Conservation (phyloP, 495 filamentous ascomycete species). For the Podospora appendiculata region DNA sequence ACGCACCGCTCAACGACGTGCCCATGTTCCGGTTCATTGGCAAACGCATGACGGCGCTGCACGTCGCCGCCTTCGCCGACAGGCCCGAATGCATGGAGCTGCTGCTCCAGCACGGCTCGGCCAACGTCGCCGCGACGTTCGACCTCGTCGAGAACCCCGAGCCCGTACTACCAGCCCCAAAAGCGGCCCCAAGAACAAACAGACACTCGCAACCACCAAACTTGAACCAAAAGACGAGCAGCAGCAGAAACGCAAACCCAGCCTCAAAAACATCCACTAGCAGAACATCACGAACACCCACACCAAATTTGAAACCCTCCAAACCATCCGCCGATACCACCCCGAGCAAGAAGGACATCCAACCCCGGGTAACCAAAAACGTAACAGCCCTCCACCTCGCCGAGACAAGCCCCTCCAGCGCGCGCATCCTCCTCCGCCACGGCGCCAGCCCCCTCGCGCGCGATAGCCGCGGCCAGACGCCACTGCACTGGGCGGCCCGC, state of each 20-base stretch:
- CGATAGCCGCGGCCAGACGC: conserved; percentile 8
- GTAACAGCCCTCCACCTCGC: conserved; percentile 15
- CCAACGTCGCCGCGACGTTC: conserved; percentile 6
- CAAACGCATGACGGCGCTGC: conserved; percentile 11
- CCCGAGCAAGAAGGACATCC: no score
- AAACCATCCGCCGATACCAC: no score
- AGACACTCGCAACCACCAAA: neutral
- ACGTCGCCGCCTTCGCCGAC: conserved; percentile 12
- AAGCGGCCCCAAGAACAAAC: neutral
- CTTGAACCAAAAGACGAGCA: no score
- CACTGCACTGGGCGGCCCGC: conserved; percentile 13
- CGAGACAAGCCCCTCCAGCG: conserved; percentile 1
- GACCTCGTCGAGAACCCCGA: neutral
- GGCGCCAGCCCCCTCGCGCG: conserved; percentile 3
- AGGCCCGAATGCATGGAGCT: conserved; percentile 2
- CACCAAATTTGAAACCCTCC: no score
- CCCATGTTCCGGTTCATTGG: neutral
- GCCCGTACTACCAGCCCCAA: neutral
- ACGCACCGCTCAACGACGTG: neutral
- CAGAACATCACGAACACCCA: no score
- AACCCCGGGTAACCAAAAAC: no score
- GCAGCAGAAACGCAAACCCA: no score
- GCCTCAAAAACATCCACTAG: no score
- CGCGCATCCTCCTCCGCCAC: neutral
- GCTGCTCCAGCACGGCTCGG: conserved; percentile 9